Evolutionary conservation across 2,329 filamentous ascomycete species (phyloP).

Genomic region (Alternaria sp.): DNA sequence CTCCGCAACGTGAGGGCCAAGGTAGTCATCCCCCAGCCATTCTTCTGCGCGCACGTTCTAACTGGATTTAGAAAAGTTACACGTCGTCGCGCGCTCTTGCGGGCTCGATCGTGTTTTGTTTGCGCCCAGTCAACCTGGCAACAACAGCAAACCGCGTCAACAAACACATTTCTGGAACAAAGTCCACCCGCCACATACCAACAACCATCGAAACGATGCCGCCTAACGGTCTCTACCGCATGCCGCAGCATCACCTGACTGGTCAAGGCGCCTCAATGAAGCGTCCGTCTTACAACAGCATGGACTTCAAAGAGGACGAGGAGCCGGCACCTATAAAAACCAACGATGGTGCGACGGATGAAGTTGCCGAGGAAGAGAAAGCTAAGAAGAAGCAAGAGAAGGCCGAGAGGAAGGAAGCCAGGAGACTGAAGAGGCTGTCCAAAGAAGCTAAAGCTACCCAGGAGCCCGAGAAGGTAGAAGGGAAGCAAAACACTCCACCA

Average conservation of each 20-base stretch:
- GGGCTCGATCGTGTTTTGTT: neutral
- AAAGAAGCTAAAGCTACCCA: neutral
- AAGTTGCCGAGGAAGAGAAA: neutral
- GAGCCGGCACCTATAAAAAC: neutral
- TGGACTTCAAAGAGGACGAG: conserved; percentile 21
- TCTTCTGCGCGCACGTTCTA: neutral
- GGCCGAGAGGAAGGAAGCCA: conserved; percentile 11
- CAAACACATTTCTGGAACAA: neutral
- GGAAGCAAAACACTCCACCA: neutral
- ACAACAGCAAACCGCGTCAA: neutral
- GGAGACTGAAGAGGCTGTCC: conserved; percentile 4
- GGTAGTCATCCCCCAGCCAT: neutral
- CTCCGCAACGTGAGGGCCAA: neutral
- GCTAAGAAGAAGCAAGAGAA: conserved; percentile 4
- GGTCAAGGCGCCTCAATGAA: conserved; percentile 3
- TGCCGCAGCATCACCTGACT: conserved; percentile 31
- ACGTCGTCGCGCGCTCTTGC: neutral
- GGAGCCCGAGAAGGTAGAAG: neutral
- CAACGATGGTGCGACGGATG: neutral
- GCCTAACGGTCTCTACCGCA: conserved; percentile 30
- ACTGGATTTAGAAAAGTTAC: neutral
- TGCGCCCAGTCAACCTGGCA: neutral
- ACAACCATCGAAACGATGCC: conserved; percentile 16
- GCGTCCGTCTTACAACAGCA: conserved; percentile 27
- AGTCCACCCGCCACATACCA: neutral